Percentiles rank a stretch among this genome's conserved stretches.
Evolutionary conservation across 768 basidiomycete genomes (phyloP).

Genomic region (Cubamyces lactineus): DNA sequence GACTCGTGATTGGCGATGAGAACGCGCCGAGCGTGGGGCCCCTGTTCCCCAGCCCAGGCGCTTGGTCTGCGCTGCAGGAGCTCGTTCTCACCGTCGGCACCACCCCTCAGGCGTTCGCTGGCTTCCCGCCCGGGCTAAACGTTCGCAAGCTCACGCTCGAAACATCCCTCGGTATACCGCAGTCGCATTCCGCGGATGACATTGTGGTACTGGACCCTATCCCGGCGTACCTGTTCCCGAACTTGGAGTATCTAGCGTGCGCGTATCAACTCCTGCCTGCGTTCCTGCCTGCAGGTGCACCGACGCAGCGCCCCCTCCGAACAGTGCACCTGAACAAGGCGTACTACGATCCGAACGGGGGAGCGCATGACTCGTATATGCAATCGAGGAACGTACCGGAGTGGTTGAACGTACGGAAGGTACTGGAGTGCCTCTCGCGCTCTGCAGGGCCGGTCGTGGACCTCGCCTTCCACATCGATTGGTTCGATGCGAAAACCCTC

Average conservation of each 20-base stretch:
- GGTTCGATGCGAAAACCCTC: neutral
- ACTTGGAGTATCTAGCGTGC: neutral
- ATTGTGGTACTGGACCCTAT: neutral
- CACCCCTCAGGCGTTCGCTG: neutral
- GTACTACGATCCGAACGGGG: neutral
- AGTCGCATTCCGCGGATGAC: neutral
- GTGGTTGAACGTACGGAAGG: neutral
- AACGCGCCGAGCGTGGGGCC: neutral
- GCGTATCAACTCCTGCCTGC: neutral
- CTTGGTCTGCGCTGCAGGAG: neutral
- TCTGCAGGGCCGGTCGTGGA: neutral
- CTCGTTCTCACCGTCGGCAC: neutral
- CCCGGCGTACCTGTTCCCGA: neutral
- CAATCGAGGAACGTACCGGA: neutral
- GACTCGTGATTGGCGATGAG: neutral
- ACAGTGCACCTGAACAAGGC: constrained; percentile 4
- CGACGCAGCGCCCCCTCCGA: neutral
- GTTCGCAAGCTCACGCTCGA: neutral
- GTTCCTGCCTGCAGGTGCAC: neutral
- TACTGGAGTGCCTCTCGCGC: neutral
- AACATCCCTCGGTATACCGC: neutral
- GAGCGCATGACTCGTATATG: neutral
- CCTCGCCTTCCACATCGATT: neutral
- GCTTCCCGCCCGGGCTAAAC: neutral
- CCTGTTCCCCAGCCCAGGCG: neutral